phyloP scores from a whole-genome alignment of 352 stramenopile genomes.

The Aphanomyces stellatus region DNA sequence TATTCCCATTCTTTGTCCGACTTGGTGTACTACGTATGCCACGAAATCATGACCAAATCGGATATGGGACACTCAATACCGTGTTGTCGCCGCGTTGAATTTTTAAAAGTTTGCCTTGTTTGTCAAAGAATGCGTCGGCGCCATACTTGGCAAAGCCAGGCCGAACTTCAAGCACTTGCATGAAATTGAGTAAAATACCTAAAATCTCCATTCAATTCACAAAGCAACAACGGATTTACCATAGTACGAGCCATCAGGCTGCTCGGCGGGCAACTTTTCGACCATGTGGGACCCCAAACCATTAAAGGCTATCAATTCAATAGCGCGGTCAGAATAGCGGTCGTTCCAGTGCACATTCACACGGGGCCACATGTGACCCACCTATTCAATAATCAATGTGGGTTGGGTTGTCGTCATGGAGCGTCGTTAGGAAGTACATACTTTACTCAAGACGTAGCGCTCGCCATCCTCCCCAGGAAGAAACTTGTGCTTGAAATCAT shows the following conservation, averaged over 20 bases:
- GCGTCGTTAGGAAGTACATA: neutral
- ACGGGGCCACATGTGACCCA: neutral
- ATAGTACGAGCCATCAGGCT: neutral
- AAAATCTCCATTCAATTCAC: neutral
- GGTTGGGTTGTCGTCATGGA: no score
- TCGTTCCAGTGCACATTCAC: slow-evolving; percentile 3
- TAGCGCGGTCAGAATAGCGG: neutral
- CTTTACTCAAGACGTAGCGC: slow-evolving; percentile 17
- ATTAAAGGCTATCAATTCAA: neutral
- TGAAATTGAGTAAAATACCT: neutral
- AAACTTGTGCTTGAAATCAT: slow-evolving; percentile 9
- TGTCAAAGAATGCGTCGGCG: slow-evolving; percentile 7
- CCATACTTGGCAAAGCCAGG: slow-evolving; percentile 14
- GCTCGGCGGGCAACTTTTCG: neutral
- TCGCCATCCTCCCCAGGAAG: slow-evolving; percentile 10
- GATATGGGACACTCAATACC: no score
- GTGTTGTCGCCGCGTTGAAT: neutral
- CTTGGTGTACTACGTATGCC: neutral
- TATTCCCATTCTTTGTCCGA: slow-evolving; percentile 7
- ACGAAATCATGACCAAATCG: no score
- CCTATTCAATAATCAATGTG: no score
- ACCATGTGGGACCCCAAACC: neutral
- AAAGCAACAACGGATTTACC: neutral
- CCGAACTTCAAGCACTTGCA: neutral
- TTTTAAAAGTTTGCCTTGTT: neutral